Evolutionary conservation across 2,329 filamentous ascomycete genomes (phyloP), one percentile per base, ranked within the genome.

Genomic region (Phialophora chinensis): DNA sequence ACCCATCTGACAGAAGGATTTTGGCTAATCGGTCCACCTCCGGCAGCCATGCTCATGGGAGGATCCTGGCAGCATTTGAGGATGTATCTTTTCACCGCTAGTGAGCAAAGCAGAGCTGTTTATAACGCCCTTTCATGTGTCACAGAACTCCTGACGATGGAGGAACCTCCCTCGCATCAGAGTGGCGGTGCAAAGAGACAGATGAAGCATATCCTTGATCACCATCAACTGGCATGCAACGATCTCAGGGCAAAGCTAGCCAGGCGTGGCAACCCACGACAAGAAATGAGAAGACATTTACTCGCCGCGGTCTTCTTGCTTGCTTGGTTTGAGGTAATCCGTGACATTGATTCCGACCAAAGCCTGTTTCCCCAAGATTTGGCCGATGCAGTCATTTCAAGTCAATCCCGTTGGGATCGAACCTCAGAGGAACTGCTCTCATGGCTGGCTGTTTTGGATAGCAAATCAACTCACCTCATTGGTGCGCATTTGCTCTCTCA

Each of bases 251-350:
- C 42, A 3, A 50, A 31, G 23, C 27, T 52, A 1, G 3, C 42
- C 2, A 27, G 25, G 1, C 42, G 6, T 23, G 25, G 7, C 23
- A 25, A 52, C 17, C 11, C n/a, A 12, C 4, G 29, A 25, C 27
- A 23, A 2, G 50, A n/a, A 27, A 33, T 27, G 2, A 50, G n/a
- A 2, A 38, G 50, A 20, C n/a, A 27, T 17, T 10, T 49, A 38
- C 35, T 60, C 17, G 59, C 44, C 11, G 59, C 47, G 2, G 38
- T 62, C 17, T 62, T 62, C 38, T n/a, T 62, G 8, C 47, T 62
- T 23, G 44, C 59, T 2, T 62, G 59, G 59, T 63, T 63, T 27
- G 60, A 63, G 25, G 60, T 63, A 20, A 63, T 63, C 33, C 31
- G 17, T 20, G 60, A 63, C 23, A 2, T 20, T 38, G 33, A 56